Evolutionary conservation across 148 eudicot species (phyloP).

Genomic region (Chenopodium album): DNA sequence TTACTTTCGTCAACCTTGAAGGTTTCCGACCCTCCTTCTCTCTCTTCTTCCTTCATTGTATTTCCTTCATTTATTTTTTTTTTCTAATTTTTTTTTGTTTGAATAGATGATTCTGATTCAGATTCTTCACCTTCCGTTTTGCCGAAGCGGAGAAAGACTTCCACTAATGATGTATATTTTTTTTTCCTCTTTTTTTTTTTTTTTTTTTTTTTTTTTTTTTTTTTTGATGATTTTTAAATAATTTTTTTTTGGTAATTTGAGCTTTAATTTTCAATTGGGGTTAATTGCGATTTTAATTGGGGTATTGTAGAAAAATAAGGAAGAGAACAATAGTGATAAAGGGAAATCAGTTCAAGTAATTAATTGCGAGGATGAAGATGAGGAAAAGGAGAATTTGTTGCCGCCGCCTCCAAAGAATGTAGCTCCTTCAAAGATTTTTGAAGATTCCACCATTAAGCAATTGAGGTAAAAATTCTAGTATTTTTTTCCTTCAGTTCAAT

Average conservation of each 20-base stretch:
- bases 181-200: neutral
- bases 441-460: slow-evolving; percentile 64
- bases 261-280: neutral
- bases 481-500: neutral
- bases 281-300: neutral
- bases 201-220: too few relatives aligned
- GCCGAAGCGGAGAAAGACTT: slow-evolving; percentile 51
- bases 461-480: slow-evolving; percentile 43
- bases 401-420: slow-evolving; percentile 62
- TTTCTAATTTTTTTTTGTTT: neutral
- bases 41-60: neutral
- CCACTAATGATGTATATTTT: slow-evolving; percentile 27
- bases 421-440: slow-evolving; percentile 29
- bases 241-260: neutral
- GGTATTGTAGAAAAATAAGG: slow-evolving; percentile 19
- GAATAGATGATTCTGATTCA: slow-evolving; percentile 56
- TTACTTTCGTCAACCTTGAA: slow-evolving; percentile 40
- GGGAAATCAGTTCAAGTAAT: slow-evolving; percentile 26
- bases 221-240: too few relatives aligned
- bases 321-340: slow-evolving; percentile 6
- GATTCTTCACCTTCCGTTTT: slow-evolving; percentile 43
- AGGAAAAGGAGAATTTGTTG: slow-evolving; percentile 70
- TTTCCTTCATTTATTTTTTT: slow-evolving; percentile 2
- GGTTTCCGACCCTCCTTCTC: slow-evolving; percentile 37
- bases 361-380: slow-evolving; percentile 43